These are phyloP conservation scores for Hyaloraphidium curvatum DNA, from an alignment of 192 early-diverging fungal genomes.

Conservation along the genomic window DNA sequence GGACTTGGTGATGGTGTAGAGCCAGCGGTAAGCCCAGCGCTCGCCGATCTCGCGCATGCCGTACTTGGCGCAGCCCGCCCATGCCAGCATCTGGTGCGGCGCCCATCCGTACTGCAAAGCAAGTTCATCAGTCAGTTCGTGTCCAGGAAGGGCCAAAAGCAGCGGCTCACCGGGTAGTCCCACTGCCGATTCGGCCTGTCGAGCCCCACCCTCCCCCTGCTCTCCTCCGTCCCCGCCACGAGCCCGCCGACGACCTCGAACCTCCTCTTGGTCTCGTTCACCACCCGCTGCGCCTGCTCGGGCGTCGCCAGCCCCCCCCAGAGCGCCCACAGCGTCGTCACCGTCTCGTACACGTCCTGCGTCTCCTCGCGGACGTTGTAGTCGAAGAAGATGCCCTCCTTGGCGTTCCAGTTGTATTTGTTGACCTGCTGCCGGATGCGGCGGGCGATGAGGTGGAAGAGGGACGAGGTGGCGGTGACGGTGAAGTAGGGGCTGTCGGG, in stretches of 20 bases:
- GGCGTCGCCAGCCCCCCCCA: conserved; percentile 69
- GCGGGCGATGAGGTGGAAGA: conserved; percentile 32
- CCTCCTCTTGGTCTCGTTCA: conserved; percentile 37
- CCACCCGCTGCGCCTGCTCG: conserved; percentile 58
- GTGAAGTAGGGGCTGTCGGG: conserved; percentile 12
- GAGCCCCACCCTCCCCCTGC: conserved; percentile 58
- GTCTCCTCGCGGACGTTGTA: conserved; percentile 53
- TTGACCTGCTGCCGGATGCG: conserved; percentile 43
- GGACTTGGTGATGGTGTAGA: conserved; percentile 80
- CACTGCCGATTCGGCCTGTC: conserved; percentile 86
- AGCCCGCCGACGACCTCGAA: conserved; percentile 86
- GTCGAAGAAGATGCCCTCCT: conserved; percentile 67
- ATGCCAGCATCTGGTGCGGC: conserved; percentile 97
- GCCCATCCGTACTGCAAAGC: conserved; percentile 79
- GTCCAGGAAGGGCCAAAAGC: too few relatives aligned
- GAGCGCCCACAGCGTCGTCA: conserved; percentile 75
- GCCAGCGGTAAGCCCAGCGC: conserved; percentile 81
- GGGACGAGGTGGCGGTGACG: conserved; percentile 15
- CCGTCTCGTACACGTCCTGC: conserved; percentile 65
- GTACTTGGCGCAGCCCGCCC: conserved; percentile 76
- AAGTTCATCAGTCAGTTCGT: background rate
- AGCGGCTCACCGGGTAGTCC: conserved; percentile 66
- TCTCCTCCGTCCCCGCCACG: conserved; percentile 79
- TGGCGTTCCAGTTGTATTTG: conserved; percentile 68
- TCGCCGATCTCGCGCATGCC: conserved; percentile 48